A percentile compares a stretch with the other conserved stretches of the same genome.
These are phyloP conservation scores for Boletus speciosus DNA, from an alignment of 768 basidiomycete genomes.

Conservation along the genomic window DNA sequence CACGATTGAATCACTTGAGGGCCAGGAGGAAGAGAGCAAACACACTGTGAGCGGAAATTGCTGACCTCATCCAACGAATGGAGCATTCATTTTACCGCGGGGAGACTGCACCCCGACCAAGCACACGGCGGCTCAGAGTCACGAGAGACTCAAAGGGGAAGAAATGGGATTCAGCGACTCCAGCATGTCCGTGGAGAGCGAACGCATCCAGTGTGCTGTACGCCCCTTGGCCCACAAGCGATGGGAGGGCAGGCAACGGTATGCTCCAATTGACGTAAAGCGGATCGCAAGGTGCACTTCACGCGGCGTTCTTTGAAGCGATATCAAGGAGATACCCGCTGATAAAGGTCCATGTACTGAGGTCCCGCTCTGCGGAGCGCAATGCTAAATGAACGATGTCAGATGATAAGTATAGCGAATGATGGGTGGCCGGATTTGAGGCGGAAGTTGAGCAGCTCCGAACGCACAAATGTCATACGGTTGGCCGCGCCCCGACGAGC, in stretches of 20 bases:
- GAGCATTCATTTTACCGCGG: constrained; percentile 17
- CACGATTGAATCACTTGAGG: constrained; percentile 11
- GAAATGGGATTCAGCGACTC: constrained; percentile 11
- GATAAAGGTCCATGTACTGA: constrained; percentile 28
- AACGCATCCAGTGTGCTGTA: constrained; percentile 11
- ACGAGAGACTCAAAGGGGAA: constrained; percentile 13
- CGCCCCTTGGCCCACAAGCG: constrained; percentile 30
- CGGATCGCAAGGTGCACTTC: constrained; percentile 19
- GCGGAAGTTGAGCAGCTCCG: constrained; percentile 3
- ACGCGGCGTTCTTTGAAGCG: constrained; percentile 14
- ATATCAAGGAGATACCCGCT: constrained; percentile 26
- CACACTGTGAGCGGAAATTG: constrained; percentile 26
- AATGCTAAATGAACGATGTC: background rate
- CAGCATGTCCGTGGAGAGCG: constrained; percentile 30
- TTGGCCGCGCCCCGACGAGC: constrained; percentile 16
- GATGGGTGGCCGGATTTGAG: background rate
- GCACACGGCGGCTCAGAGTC: constrained; percentile 10
- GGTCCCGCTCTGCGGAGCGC: background rate
- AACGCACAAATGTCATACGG: background rate
- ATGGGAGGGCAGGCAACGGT: constrained; percentile 29
- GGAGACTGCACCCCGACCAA: constrained; percentile 3
- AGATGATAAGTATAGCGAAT: background rate
- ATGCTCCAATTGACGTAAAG: constrained; percentile 30
- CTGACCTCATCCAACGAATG: constrained; percentile 15
- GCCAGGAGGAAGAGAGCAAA: constrained; percentile 3